phyloP scores from a whole-genome alignment of 345 rosid genomes.

The Clausena lansium region DNA sequence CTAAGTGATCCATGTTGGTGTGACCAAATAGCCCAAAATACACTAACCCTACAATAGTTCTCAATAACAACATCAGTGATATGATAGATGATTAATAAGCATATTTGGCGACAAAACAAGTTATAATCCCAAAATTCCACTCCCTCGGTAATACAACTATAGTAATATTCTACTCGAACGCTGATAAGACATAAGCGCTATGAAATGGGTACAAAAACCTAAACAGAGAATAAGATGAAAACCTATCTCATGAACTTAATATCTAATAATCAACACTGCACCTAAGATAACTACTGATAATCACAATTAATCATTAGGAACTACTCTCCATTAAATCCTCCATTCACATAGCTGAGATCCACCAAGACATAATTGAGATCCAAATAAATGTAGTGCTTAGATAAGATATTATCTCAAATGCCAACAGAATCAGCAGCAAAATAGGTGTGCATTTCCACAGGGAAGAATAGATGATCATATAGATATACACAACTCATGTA shows the following conservation, averaged over 20 bases:
- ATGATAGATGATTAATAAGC: constrained; percentile 24
- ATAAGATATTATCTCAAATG: background rate
- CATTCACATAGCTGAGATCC: constrained; percentile 2
- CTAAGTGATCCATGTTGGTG: constrained; percentile 49
- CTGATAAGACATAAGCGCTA: background rate
- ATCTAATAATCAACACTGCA: constrained; percentile 20
- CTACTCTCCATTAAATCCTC: constrained; percentile 5
- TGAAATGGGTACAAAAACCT: constrained; percentile 7
- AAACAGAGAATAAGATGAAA: constrained; percentile 1
- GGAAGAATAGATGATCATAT: constrained; percentile 10
- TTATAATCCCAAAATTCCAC: constrained; percentile 20
- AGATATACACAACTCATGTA: constrained; percentile 16
- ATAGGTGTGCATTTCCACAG: constrained; percentile 32
- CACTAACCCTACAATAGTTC: constrained; percentile 66
- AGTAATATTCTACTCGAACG: constrained; percentile 7
- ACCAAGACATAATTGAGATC: constrained; percentile 13
- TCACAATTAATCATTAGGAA: constrained; percentile 11
- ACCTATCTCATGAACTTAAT: constrained; percentile 12
- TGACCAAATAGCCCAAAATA: constrained; percentile 45
- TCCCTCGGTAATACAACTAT: constrained; percentile 20
- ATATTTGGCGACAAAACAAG: constrained; percentile 22
- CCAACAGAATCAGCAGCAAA: constrained; percentile 20
- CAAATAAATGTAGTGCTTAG: background rate
- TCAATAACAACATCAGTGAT: constrained; percentile 41
- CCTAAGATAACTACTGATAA: constrained; percentile 1